Evolutionary conservation across 768 basidiomycete species (phyloP), one percentile per base, ranked within the genome.

Genomic region (Hemileccinum impolitum): DNA sequence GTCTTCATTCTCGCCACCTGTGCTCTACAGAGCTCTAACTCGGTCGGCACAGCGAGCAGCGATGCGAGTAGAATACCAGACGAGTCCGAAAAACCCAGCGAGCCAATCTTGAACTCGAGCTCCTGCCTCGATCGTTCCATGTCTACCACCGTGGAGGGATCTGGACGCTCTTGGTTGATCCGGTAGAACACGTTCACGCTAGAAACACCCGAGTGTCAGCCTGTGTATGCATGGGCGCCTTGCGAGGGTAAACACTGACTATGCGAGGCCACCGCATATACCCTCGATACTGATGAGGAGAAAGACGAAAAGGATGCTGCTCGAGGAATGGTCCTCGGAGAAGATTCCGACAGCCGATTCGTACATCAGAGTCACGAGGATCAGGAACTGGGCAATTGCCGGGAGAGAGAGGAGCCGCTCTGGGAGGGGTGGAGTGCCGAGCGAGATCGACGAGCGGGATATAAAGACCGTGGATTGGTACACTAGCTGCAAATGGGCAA

Each of bases 401-500:
- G 94, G 94, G 3, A 91, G 61, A 3, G 87, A 71, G 12, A 98
- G 78, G 8, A 90, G 69, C 1, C 69, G 72, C 15, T 72, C 63
- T 0, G 93, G 91, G 6, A 96, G 72, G 0, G 94, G 80, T 0
- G 90, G 90, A 11, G 96, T 54, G 12, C 90, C 90, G 35, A 94
- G 68, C 7, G 92, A 89, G 49, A 94, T 87, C 8, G 90, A 87
- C 0, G 94, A 95, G 4, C 94, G 87, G 6, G 94, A 95, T 51
- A 97, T 64, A 71, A 97, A 96, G 39, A 96, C 94, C 36, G 90
- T 90, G 18, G 89, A 81, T 74, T 90, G 90, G 60, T 93, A 93
- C 25, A 92, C 81, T 34, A 93, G 80, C 83, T 90, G 21, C 17
- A 17, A 31, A 41, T 32, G 23, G 18, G 30, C 13, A 45, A 46